Conservation (phyloP, 768 basidiomycete species). For the Macrolepiota dolichaula region DNA sequence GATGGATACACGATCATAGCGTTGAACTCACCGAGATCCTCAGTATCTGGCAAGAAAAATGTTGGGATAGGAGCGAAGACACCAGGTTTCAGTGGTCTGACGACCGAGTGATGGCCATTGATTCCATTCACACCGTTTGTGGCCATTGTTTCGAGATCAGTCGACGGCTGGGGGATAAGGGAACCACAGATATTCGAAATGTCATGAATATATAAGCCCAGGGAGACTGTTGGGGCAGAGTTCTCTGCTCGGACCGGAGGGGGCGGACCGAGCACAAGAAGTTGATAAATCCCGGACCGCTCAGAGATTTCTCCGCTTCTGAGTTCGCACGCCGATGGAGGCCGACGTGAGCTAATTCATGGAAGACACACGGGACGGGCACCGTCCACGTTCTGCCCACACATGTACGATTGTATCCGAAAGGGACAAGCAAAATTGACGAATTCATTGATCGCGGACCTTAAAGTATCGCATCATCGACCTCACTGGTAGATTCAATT, state of each 20-base stretch:
- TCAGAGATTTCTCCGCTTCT: constrained; percentile 3
- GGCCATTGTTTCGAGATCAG: constrained; percentile 32
- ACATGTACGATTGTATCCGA: neutral
- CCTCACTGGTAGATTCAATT: neutral
- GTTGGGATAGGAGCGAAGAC: constrained; percentile 86
- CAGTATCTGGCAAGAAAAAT: constrained; percentile 72
- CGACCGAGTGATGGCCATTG: constrained; percentile 25
- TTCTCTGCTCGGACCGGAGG: constrained; percentile 20
- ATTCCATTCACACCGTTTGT: constrained; percentile 32
- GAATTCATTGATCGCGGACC: neutral
- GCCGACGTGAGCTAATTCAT: neutral
- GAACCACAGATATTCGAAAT: constrained; percentile 10
- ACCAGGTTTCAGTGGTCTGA: constrained; percentile 66
- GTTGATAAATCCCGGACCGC: constrained; percentile 22
- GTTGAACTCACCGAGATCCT: constrained; percentile 70
- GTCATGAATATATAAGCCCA: constrained; percentile 13
- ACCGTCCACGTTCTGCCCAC: neutral
- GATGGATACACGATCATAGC: neutral
- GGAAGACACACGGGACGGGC: neutral
- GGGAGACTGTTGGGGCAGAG: constrained; percentile 1
- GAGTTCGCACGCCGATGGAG: neutral
- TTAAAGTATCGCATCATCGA: neutral
- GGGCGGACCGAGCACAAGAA: constrained; percentile 20
- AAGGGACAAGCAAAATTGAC: neutral
- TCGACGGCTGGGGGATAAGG: constrained; percentile 15